Evolutionary conservation across 192 early-diverging fungal genomes (phyloP).

Genomic region (Obelidium mucronatum): DNA sequence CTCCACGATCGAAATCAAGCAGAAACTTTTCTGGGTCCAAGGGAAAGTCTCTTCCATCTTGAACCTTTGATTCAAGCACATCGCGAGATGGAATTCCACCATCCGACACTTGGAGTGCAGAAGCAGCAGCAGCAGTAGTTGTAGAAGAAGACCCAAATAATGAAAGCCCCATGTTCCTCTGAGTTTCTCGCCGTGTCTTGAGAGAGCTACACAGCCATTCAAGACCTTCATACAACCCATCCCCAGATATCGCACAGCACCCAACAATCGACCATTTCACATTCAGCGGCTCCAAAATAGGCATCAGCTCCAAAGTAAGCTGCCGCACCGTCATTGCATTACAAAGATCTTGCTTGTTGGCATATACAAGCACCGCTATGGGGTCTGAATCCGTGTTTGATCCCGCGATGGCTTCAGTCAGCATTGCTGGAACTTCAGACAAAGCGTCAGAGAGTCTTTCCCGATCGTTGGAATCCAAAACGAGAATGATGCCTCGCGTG

Average conservation of each 20-base stretch:
- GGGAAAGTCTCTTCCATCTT: slow-evolving; percentile 3
- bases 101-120: too few species aligned
- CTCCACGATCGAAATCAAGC: not conserved
- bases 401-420: slow-evolving; percentile 93
- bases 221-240: slow-evolving; percentile 97
- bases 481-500: slow-evolving; percentile 94
- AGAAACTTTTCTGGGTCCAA: slow-evolving; percentile 18
- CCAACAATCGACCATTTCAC: slow-evolving; percentile 94
- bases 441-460: slow-evolving; percentile 92
- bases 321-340: slow-evolving; percentile 94
- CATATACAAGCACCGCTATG: slow-evolving; percentile 90
- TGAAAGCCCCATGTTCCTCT: too few species aligned
- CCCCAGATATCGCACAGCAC: slow-evolving; percentile 89
- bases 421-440: slow-evolving; percentile 88
- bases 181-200: too few species aligned
- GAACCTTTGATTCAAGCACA: not conserved
- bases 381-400: too few species aligned
- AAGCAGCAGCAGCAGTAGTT: too few species aligned
- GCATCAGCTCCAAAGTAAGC: slow-evolving; percentile 92
- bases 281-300: slow-evolving; percentile 76
- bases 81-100: slow-evolving; percentile 5
- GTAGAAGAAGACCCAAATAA: too few species aligned
- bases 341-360: slow-evolving; percentile 99
- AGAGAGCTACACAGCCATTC: too few species aligned
- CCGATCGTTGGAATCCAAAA: slow-evolving; percentile 96